Conservation (phyloP, 139 green algal species). For the Tetratostichococcus sp. region DNA sequence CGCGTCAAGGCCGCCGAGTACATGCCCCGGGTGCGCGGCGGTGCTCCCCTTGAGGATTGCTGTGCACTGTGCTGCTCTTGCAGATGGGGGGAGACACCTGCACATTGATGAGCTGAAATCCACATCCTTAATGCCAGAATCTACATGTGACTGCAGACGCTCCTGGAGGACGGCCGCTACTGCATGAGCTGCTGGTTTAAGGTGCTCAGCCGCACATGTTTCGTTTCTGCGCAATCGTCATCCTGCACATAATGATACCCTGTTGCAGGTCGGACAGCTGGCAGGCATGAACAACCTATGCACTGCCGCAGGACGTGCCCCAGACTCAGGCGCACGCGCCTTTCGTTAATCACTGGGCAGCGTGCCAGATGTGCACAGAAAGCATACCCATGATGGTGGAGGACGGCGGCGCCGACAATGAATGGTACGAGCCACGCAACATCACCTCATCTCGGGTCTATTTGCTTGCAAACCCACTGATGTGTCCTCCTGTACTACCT, state of each 20-base stretch:
- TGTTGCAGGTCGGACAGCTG: too few relatives aligned
- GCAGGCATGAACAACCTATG: too few relatives aligned
- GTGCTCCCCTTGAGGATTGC: too few relatives aligned
- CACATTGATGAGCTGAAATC: too few relatives aligned
- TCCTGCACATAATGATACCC: too few relatives aligned
- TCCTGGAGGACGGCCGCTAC: background rate
- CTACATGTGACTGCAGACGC: background rate
- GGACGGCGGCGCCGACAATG: background rate
- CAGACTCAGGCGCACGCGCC: background rate
- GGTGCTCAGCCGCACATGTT: background rate
- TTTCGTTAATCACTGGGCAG: background rate
- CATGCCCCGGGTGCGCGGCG: background rate
- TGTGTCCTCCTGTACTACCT: too few relatives aligned
- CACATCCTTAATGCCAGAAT: too few relatives aligned
- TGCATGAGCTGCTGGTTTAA: conserved; percentile 1
- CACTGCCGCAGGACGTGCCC: background rate
- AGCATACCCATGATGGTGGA: conserved; percentile 1
- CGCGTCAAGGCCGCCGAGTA: background rate
- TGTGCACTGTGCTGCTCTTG: too few relatives aligned
- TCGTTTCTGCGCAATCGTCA: too few relatives aligned
- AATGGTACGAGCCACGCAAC: background rate
- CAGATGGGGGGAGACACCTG: too few relatives aligned
- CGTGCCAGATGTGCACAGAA: background rate
- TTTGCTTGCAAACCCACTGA: too few relatives aligned
- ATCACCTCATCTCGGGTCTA: too few relatives aligned